A percentile compares a stretch with the other conserved stretches of the same genome.
Conservation (phyloP, 805 yeast genomes). For the Hanseniaspora thailandica region DNA sequence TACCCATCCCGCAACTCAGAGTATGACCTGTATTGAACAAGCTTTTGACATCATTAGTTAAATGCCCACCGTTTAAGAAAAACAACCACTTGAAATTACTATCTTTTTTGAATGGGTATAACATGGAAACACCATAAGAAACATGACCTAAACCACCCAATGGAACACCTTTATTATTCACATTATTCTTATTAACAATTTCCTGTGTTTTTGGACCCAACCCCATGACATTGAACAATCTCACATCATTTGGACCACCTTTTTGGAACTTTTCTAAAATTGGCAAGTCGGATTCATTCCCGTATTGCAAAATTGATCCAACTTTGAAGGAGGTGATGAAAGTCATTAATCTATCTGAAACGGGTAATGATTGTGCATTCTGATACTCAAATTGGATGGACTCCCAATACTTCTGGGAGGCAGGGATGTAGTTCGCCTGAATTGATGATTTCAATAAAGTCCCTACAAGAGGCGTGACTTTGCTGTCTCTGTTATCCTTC, state of each 20-base stretch:
- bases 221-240: conserved; percentile 58
- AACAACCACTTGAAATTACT: conserved; percentile 52
- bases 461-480: conserved; percentile 40
- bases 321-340: conserved; percentile 5
- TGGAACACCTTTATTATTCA: conserved; percentile 36
- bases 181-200: background rate
- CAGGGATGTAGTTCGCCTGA: conserved; percentile 10
- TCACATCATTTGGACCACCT: conserved; percentile 66
- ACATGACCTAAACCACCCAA: conserved; percentile 57
- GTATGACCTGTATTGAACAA: conserved; percentile 34
- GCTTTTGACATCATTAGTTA: conserved; percentile 28
- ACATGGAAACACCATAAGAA: conserved; percentile 47
- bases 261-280: conserved; percentile 69
- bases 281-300: conserved; percentile 30
- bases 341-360: conserved; percentile 5
- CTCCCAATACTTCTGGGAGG: conserved; percentile 9
- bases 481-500: conserved; percentile 34
- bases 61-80: conserved; percentile 56
- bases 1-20: conserved; percentile 46
- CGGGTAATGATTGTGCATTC: conserved; percentile 1
- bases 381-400: conserved; percentile 10
- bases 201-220: conserved; percentile 41
- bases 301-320: conserved; percentile 12
- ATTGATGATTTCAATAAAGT: conserved; percentile 23
- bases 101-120: conserved; percentile 42